These are phyloP conservation scores for Colletotrichum scovillei DNA, from an alignment of 2,329 filamentous ascomycete genomes.

Conservation along the genomic window DNA sequence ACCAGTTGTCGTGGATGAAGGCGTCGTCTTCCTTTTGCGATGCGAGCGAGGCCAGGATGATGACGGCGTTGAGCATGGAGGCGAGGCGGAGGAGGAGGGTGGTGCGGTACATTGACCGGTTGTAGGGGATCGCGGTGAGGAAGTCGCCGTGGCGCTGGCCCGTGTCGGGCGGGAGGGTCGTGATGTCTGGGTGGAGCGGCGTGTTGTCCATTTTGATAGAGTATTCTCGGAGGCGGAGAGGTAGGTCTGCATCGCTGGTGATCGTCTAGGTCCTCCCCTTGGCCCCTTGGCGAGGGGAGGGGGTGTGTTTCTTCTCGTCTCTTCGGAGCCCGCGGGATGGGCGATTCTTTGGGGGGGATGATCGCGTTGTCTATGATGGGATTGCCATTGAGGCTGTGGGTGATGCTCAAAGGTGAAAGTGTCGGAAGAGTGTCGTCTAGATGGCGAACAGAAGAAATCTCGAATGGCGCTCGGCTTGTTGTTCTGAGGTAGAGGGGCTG, in stretches of 20 bases:
- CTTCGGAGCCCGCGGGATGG: neutral
- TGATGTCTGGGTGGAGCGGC: conserved; percentile 29
- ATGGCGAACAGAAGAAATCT: too few relatives aligned
- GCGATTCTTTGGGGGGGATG: neutral
- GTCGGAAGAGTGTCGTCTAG: neutral
- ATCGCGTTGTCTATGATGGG: neutral
- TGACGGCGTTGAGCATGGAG: conserved; percentile 23
- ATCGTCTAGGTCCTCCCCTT: neutral
- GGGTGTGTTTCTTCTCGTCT: neutral
- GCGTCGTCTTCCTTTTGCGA: neutral
- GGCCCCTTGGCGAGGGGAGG: neutral
- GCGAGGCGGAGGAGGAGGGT: conserved; percentile 21
- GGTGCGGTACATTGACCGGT: conserved; percentile 32
- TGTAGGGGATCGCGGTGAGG: conserved; percentile 32
- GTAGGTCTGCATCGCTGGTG: conserved; percentile 7
- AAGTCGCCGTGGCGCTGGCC: conserved; percentile 32
- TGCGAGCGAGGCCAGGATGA: conserved; percentile 20
- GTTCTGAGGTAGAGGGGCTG: neutral
- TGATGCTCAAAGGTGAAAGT: too few relatives aligned
- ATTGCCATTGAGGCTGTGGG: neutral
- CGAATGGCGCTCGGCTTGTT: neutral
- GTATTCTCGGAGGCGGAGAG: neutral
- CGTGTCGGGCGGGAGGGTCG: conserved; percentile 7
- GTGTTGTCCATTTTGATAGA: conserved; percentile 32
- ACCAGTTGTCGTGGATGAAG: neutral